A percentile compares a stretch with the other conserved stretches of the same genome.
These are phyloP conservation scores for Mallotus repandus DNA, from an alignment of 441 rosid genomes.

Conservation along the genomic window DNA sequence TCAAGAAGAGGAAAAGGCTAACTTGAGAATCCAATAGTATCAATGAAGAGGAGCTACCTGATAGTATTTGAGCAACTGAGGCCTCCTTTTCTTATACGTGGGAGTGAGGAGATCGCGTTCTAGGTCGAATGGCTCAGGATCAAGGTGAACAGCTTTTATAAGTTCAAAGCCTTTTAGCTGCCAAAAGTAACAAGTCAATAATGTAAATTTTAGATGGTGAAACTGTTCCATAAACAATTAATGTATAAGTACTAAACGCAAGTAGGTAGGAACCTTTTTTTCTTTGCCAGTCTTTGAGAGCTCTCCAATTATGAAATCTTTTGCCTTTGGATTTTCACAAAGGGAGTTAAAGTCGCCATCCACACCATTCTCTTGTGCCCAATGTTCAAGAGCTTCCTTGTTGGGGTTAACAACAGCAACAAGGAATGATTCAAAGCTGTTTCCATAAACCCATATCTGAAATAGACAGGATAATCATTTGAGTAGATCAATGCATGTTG, in stretches of 20 bases:
- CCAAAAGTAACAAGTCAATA: constrained; percentile 10
- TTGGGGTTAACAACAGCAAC: constrained; percentile 79
- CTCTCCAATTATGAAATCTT: constrained; percentile 61
- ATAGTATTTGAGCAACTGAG: constrained; percentile 79
- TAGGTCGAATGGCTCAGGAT: constrained; percentile 80
- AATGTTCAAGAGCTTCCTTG: constrained; percentile 59
- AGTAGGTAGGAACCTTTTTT: constrained; percentile 49
- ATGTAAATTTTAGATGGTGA: background rate
- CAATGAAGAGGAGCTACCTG: constrained; percentile 45
- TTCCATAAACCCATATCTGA: constrained; percentile 96
- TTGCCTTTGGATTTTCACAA: constrained; percentile 63
- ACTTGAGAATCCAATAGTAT: background rate
- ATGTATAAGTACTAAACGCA: background rate
- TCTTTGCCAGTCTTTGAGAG: constrained; percentile 69
- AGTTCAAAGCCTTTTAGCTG: constrained; percentile 93
- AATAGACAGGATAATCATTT: background rate
- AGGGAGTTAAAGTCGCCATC: constrained; percentile 63
- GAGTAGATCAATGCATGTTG: constrained; percentile 1
- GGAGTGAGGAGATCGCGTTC: constrained; percentile 93
- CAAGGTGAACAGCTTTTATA: constrained; percentile 76
- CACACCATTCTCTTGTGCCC: constrained; percentile 70
- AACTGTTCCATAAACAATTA: background rate
- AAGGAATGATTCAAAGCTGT: constrained; percentile 84
- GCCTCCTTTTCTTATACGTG: constrained; percentile 93
- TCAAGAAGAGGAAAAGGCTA: background rate